Conservation (phyloP, 352 stramenopile species). For the Phytophthora ohioensis region DNA sequence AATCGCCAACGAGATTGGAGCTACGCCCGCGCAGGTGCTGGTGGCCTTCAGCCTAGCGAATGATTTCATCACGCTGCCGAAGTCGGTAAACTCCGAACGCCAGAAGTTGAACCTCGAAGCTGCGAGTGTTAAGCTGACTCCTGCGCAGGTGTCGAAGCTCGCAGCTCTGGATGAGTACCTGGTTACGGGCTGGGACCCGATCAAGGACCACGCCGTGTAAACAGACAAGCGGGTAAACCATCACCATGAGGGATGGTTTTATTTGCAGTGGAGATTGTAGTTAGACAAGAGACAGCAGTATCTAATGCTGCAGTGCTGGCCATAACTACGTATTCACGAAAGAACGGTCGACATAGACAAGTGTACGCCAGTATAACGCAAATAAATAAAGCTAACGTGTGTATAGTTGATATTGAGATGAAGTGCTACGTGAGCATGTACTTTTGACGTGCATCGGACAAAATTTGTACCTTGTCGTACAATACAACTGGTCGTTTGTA, state of each 20-base stretch:
- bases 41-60: slow-evolving; percentile 68
- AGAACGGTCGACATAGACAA: no score
- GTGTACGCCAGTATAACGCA: no score
- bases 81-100: slow-evolving; percentile 55
- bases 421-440: no score
- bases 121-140: slow-evolving; percentile 43
- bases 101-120: slow-evolving; percentile 61
- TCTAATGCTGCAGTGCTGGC: not conserved
- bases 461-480: no score
- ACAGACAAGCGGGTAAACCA: not conserved
- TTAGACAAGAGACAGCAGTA: not conserved
- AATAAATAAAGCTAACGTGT: no score
- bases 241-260: not conserved
- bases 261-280: not conserved
- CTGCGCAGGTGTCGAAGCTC: slow-evolving; percentile 43
- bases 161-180: slow-evolving; percentile 57
- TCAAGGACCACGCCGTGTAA: slow-evolving; percentile 53
- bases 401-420: no score
- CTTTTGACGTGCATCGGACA: no score
- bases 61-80: slow-evolving; percentile 67
- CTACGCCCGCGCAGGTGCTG: slow-evolving; percentile 60
- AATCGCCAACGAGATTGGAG: slow-evolving; percentile 46
- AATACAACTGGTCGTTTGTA: no score
- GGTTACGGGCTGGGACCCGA: slow-evolving; percentile 56
- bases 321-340: no score